These are phyloP conservation scores for Vickermania ingenoplastis DNA, from an alignment of 208 protist genomes.

Conservation along the genomic window DNA sequence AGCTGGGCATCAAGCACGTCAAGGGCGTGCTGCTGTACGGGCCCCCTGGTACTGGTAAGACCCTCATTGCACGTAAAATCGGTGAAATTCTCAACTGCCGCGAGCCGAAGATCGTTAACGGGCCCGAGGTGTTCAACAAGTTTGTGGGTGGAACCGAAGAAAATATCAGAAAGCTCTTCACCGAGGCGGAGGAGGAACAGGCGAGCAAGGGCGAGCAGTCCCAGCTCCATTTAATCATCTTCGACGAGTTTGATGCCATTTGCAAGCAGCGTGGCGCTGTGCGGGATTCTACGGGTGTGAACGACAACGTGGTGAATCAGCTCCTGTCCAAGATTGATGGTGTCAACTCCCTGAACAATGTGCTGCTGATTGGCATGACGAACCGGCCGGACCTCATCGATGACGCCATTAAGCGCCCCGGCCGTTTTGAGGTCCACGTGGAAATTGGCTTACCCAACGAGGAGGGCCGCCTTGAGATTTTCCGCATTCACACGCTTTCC, in stretches of 20 bases:
- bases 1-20: constrained; percentile 97
- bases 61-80: constrained; percentile 99
- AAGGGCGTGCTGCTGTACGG: constrained; percentile 98
- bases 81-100: constrained; percentile 98
- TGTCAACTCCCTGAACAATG: constrained; percentile 98
- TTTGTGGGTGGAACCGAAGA: constrained; percentile 98
- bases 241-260: constrained; percentile 99
- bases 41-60: constrained; percentile 99
- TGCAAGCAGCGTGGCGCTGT: constrained; percentile 94
- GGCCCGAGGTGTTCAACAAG: constrained; percentile 98
- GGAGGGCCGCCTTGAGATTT: constrained; percentile 96
- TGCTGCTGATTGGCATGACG: constrained; percentile 99
- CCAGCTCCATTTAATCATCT: constrained; percentile 99
- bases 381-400: constrained; percentile 99
- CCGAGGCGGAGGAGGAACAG: constrained; percentile 94
- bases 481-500: constrained; percentile 97
- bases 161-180: constrained; percentile 99
- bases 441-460: constrained; percentile 98
- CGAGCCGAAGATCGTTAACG: constrained; percentile 96
- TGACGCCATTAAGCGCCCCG: constrained; percentile 98
- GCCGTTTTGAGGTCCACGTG: constrained; percentile 98
- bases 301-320: constrained; percentile 99
- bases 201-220: constrained; percentile 90
- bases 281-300: constrained; percentile 93
- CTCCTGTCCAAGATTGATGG: constrained; percentile 99